Evolutionary conservation across 2,329 filamentous ascomycete genomes (phyloP).

Genomic region (Fusarium sp.): DNA sequence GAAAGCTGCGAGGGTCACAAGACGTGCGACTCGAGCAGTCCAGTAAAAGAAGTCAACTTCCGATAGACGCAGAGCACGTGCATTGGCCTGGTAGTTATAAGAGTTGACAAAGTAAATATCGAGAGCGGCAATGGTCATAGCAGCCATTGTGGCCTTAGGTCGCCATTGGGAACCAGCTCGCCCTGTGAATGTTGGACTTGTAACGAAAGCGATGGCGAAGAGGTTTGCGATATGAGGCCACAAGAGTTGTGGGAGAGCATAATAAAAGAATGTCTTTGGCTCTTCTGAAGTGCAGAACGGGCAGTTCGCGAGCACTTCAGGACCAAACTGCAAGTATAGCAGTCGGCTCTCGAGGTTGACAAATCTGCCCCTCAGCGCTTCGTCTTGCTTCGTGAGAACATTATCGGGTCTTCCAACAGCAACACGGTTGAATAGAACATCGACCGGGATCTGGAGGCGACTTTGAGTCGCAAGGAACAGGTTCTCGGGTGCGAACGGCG

Average conservation of each 20-base stretch:
- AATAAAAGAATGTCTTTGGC: constrained; percentile 77
- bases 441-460: constrained; percentile 84
- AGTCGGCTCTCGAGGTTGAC: constrained; percentile 76
- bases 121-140: constrained; percentile 63
- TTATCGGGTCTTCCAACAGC: constrained; percentile 59
- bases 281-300: constrained; percentile 83
- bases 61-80: constrained; percentile 65
- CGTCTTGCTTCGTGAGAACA: constrained; percentile 67
- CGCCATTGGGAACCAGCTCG: constrained; percentile 74
- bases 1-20: constrained; percentile 69
- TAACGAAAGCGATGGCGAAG: constrained; percentile 74
- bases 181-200: constrained; percentile 73
- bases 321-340: constrained; percentile 86
- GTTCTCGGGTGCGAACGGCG: constrained; percentile 78
- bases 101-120: constrained; percentile 73
- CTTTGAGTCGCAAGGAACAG: constrained; percentile 81
- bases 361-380: constrained; percentile 73
- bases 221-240: constrained; percentile 85
- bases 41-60: constrained; percentile 79
- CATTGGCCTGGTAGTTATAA: constrained; percentile 73
- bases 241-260: constrained; percentile 77
- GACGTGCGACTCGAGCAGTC: constrained; percentile 71
- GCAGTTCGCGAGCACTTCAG: constrained; percentile 76
- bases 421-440: constrained; percentile 84
- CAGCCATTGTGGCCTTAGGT: constrained; percentile 71